Conservation (phyloP, 2,329 filamentous ascomycete species). For the Cladosporium austrohemisphaericum region DNA sequence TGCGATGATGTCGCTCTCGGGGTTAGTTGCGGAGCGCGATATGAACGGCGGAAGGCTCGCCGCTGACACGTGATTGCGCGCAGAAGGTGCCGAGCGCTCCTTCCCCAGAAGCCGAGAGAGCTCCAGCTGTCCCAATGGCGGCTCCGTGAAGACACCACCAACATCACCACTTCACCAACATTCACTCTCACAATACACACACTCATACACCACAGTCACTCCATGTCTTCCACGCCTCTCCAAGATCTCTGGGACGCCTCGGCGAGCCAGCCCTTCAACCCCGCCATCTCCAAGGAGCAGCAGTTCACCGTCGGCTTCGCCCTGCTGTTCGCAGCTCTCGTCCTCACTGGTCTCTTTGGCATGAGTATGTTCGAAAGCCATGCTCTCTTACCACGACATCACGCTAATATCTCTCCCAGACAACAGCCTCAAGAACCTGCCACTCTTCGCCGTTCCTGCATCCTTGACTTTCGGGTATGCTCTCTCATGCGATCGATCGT, state of each 20-base stretch:
- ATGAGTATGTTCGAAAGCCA: conserved; percentile 80
- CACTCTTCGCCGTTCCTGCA: conserved; percentile 76
- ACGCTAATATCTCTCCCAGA: no score
- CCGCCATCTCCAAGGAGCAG: conserved; percentile 71
- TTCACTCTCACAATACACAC: background rate
- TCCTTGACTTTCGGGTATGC: conserved; percentile 85
- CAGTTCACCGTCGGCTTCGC: conserved; percentile 80
- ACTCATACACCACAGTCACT: background rate
- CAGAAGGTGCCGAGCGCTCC: background rate
- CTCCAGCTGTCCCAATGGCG: conserved; percentile 13
- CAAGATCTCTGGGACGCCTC: conserved; percentile 90
- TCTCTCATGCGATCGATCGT: background rate
- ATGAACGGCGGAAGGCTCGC: background rate
- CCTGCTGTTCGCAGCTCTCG: conserved; percentile 66
- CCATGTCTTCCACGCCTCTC: conserved; percentile 73
- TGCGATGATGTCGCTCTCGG: conserved; percentile 6
- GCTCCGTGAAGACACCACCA: background rate
- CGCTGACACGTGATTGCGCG: conserved; percentile 6
- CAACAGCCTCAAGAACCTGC: conserved; percentile 72
- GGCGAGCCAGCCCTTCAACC: conserved; percentile 78
- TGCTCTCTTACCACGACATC: no score
- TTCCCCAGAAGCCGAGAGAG: conserved; percentile 9
- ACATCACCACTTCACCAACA: background rate
- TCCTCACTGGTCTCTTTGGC: conserved; percentile 75
- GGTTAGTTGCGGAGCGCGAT: conserved; percentile 6